phyloP scores from a whole-genome alignment of 352 stramenopile species.

The Phytophthora tubulina region DNA sequence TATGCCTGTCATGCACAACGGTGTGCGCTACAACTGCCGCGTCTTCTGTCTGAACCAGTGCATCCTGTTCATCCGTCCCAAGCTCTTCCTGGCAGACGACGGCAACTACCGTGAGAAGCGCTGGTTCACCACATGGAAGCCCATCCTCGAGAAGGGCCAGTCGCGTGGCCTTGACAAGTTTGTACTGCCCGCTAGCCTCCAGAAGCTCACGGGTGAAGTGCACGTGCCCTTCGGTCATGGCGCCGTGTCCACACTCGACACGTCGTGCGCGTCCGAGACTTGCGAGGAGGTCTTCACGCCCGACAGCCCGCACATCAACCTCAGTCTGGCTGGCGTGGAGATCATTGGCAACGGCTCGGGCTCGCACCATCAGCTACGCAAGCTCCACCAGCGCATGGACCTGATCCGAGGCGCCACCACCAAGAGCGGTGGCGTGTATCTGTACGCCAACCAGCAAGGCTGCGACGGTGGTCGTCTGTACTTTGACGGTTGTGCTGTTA shows the following conservation, averaged over 20 bases:
- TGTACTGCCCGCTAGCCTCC: slow-evolving; percentile 86
- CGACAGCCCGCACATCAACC: slow-evolving; percentile 95
- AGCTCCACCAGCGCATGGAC: slow-evolving; percentile 93
- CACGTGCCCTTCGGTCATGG: slow-evolving; percentile 88
- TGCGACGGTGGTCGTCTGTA: slow-evolving; percentile 97
- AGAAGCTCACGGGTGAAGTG: slow-evolving; percentile 77
- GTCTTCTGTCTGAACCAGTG: slow-evolving; percentile 94
- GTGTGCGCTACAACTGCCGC: slow-evolving; percentile 98
- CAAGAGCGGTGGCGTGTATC: slow-evolving; percentile 98
- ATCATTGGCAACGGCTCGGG: slow-evolving; percentile 98
- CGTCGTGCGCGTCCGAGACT: slow-evolving; percentile 93
- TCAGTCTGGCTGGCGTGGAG: slow-evolving; percentile 95
- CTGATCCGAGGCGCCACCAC: slow-evolving; percentile 92
- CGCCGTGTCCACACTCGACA: slow-evolving; percentile 88
- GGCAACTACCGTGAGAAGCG: slow-evolving; percentile 98
- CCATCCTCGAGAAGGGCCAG: slow-evolving; percentile 35
- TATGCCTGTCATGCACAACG: slow-evolving; percentile 96
- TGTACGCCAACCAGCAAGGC: slow-evolving; percentile 98
- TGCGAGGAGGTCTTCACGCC: slow-evolving; percentile 99
- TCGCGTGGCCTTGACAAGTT: slow-evolving; percentile 70
- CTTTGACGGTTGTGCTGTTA: slow-evolving; percentile 98
- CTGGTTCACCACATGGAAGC: slow-evolving; percentile 93
- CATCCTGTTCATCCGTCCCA: slow-evolving; percentile 96
- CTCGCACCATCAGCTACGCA: slow-evolving; percentile 97
- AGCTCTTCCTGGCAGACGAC: slow-evolving; percentile 96